Conservation (phyloP, 1,139 yeast species). For the Saccharomyces hybrid region DNA sequence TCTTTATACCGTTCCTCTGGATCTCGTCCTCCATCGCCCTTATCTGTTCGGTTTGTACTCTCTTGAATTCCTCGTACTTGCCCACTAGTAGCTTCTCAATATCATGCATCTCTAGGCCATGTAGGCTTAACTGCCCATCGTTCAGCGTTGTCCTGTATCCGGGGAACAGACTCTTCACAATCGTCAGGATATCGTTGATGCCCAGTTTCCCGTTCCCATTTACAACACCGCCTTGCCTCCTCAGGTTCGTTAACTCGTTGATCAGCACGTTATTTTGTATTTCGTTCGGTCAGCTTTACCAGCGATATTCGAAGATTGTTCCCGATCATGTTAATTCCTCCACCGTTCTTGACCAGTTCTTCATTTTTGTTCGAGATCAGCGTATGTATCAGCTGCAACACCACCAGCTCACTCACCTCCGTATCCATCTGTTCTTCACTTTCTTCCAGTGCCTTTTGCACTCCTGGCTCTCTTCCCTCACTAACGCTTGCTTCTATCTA, state of each 20-base stretch:
- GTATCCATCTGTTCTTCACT: constrained; percentile 10
- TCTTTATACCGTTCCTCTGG: constrained; percentile 4
- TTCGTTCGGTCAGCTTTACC: constrained; percentile 29
- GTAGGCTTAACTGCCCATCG: constrained; percentile 30
- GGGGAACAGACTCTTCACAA: constrained; percentile 26
- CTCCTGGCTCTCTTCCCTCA: not conserved
- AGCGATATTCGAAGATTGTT: constrained; percentile 25
- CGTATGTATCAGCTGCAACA: constrained; percentile 26
- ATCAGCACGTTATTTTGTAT: constrained; percentile 26
- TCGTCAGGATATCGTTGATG: constrained; percentile 27
- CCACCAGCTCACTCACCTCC: constrained; percentile 24
- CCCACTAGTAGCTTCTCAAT: constrained; percentile 17
- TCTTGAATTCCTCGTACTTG: constrained; percentile 16
- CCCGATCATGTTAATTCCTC: constrained; percentile 11
- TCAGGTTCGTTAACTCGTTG: constrained; percentile 17
- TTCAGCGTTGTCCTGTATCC: constrained; percentile 24
- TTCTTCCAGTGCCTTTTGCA: not conserved
- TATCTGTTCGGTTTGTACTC: constrained; percentile 13
- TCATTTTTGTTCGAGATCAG: constrained; percentile 17
- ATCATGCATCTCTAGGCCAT: constrained; percentile 24
- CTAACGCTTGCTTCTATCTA: not conserved
- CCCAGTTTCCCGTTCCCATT: constrained; percentile 15
- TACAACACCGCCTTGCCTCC: constrained; percentile 6
- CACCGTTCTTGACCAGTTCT: constrained; percentile 4
- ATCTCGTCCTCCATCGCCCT: constrained; percentile 19